Evolutionary conservation across 1,284 basidiomycete genomes (phyloP).

Genomic region (Chondrostereum purpureum): DNA sequence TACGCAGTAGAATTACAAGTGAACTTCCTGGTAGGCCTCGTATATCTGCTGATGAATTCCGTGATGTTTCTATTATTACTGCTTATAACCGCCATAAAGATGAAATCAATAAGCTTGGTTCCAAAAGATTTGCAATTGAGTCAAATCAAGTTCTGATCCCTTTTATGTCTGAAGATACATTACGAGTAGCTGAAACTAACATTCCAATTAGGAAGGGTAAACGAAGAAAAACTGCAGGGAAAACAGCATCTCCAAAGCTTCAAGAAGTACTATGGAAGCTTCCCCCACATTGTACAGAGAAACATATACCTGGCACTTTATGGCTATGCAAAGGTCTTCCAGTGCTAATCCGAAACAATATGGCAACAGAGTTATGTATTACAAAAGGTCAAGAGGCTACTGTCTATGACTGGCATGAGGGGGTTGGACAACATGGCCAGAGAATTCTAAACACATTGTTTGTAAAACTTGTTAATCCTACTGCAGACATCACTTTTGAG

Average conservation of each 20-base stretch:
- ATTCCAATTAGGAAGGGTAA: background rate
- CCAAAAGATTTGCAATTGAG: slow-evolving; percentile 23
- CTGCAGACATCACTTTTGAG: background rate
- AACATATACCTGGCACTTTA: background rate
- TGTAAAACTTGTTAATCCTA: slow-evolving; percentile 2
- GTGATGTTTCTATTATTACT: slow-evolving; percentile 27
- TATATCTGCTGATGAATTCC: slow-evolving; percentile 17
- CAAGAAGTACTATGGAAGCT: slow-evolving; percentile 1
- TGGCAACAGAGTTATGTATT: background rate
- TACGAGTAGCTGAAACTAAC: no score
- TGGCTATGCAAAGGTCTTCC: background rate
- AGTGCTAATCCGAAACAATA: slow-evolving; percentile 1
- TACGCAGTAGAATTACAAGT: slow-evolving; percentile 18
- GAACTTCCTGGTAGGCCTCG: slow-evolving; percentile 3
- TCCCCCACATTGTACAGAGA: background rate
- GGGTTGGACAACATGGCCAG: background rate
- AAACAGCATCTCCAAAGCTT: background rate
- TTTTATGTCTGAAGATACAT: slow-evolving; percentile 21
- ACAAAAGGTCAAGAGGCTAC: slow-evolving; percentile 2
- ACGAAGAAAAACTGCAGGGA: background rate
- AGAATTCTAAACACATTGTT: background rate
- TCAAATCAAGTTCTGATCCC: slow-evolving; percentile 15
- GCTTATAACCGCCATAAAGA: slow-evolving; percentile 25
- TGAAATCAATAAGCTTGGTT: slow-evolving; percentile 23
- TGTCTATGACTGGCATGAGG: background rate